Evolutionary conservation across 805 yeast species (phyloP), one percentile per base, ranked within the genome.

Genomic region (Candida maltosa): DNA sequence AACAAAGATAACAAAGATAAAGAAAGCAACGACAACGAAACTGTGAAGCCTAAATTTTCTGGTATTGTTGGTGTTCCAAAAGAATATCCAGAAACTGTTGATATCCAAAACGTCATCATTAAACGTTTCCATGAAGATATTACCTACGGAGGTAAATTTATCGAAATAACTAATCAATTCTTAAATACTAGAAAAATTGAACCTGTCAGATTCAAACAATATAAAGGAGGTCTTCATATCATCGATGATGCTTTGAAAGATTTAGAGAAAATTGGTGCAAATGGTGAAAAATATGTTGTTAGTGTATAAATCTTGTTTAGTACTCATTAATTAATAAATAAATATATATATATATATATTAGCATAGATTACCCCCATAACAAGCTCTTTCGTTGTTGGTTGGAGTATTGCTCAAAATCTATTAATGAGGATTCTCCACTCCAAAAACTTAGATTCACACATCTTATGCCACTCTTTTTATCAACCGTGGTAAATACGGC

Each of bases 111-210:
- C 14, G 69, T 69, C 2, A 46, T 54, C 6, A 62, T 70, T 18
- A 70, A 70, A 40, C 49, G 49, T 33, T 70, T 70, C 40, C 76
- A 70, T 38, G 76, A 69, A 44, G 60, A 70, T 37, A 32, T 65
- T 10, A 45, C 44, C 4, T 65, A 54, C 44, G 75, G 75, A 12
- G 40, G 51, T 26, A 35, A 44, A 14, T 46, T 69, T 19, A 68
- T 69, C 6, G 29, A 50, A 4, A 44, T 44, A 4, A 69, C 75
- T 3, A 50, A 60, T 3, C 39, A 46, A 9, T 52, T 60, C 5
- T 51, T 70, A 11, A 45, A 52, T 4, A 32, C 35, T 1, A 56
- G 54, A 1, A 32, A 40, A 19, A 35, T 69, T 4, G 50, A 46
- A 28, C 65, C 74, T 2, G 62, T 63, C 16, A 54, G 54, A 35